These are phyloP conservation scores for Sanghuangporus sanghuang DNA, from an alignment of 1,284 basidiomycete species.

Conservation along the genomic window DNA sequence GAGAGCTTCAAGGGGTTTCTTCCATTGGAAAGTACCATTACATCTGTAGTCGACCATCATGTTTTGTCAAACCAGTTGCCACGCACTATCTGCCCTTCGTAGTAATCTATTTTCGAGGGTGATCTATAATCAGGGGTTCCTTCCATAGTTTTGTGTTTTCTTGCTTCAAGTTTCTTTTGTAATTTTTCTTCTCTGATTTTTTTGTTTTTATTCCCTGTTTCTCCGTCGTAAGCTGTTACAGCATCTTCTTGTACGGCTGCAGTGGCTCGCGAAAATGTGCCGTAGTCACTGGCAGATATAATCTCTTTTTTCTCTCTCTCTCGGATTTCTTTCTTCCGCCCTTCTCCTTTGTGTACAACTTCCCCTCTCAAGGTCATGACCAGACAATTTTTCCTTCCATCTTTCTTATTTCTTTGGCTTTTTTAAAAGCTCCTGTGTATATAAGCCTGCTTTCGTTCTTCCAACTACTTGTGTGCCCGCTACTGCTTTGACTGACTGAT, in stretches of 20 bases:
- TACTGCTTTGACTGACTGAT: background rate
- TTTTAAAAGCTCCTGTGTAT: background rate
- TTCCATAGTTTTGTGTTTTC: no score
- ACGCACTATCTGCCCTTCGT: background rate
- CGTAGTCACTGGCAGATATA: no score
- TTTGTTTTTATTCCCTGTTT: constrained; percentile 1
- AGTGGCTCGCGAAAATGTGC: background rate
- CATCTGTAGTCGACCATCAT: background rate
- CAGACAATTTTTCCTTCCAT: background rate
- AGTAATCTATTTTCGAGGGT: background rate
- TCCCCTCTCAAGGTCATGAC: background rate
- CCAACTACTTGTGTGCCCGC: background rate
- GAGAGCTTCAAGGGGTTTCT: no score
- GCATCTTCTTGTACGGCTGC: background rate
- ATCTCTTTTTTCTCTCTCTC: background rate
- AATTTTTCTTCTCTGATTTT: constrained; percentile 9
- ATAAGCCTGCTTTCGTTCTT: background rate
- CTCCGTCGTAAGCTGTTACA: background rate
- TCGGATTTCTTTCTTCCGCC: constrained; percentile 7
- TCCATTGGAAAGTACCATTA: background rate
- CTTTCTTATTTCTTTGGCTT: background rate
- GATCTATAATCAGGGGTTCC: background rate
- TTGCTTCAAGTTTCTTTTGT: background rate
- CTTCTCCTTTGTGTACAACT: background rate
- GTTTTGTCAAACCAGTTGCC: background rate